Percentiles rank a stretch among this genome's conserved stretches.
Evolutionary conservation across 192 early-diverging fungal species (phyloP).

Genomic region (Umbelopsis sp.): DNA sequence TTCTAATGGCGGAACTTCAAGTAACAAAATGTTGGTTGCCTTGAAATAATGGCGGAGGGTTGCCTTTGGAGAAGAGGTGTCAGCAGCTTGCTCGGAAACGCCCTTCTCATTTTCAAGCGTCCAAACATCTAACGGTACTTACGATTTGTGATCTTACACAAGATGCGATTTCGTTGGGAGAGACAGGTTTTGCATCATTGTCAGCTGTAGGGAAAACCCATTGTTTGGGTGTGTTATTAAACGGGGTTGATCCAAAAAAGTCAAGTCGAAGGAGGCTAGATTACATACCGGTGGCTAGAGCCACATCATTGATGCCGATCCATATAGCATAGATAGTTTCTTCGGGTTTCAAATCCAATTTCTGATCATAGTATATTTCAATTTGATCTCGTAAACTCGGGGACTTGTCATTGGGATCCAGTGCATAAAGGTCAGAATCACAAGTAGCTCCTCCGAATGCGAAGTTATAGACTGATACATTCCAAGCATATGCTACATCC

Average conservation of each 20-base stretch:
- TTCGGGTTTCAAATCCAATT: conserved; percentile 27
- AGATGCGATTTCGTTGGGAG: conserved; percentile 5
- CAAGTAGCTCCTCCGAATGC: conserved; percentile 38
- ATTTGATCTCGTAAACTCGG: conserved; percentile 38
- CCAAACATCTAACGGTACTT: not conserved
- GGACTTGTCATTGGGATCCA: not conserved
- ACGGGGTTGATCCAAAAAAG: not conserved
- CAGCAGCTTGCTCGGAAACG: not conserved
- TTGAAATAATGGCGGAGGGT: conserved; percentile 28
- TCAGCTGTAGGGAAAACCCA: not conserved
- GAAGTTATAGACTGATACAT: conserved; percentile 35
- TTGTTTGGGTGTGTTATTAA: not conserved
- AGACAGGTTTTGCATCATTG: not conserved
- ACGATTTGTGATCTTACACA: conserved; percentile 36
- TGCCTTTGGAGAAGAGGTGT: not conserved
- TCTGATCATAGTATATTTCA: conserved; percentile 35
- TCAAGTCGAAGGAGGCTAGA: not conserved
- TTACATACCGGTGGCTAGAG: not conserved
- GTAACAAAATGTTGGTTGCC: conserved; percentile 28
- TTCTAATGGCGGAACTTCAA: conserved; percentile 31
- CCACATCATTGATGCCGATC: conserved; percentile 36
- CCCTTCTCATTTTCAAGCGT: not conserved
- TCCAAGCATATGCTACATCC: conserved; percentile 35
- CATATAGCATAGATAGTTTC: conserved; percentile 38
- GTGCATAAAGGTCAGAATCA: conserved; percentile 8